Base-by-base conservation (phyloP, 2,329 filamentous ascomycete species). In the Biscogniauxia marginata region DNA sequence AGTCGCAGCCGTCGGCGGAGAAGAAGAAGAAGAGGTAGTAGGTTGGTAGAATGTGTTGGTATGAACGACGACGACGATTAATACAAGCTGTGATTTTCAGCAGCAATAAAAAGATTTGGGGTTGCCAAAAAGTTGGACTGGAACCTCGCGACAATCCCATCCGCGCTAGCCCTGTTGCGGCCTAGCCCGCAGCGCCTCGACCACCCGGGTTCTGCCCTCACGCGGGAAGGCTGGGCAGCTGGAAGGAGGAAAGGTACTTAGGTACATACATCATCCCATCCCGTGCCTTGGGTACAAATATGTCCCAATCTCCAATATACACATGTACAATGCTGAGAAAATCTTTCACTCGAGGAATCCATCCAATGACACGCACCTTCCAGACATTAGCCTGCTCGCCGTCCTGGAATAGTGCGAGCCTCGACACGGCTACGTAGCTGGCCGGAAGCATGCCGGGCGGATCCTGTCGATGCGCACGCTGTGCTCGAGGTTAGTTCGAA, bases 91-190 rank as follows among this genome's bases (percentile, higher is more conserved):
- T 50, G 49, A 43, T 39, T 39, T 50, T 50, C 53, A 54, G 39
- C 47, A 50, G 53, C 49, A 24, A 51, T 46, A 55, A 46, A 19
- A 54, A 54, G 48, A 25, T 50, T 51, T 49, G 43, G 53, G 53
- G 53, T 23, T 16, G 30, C 34, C 18, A 50, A 54, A 46, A 54
- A 54, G 23, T 21, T 50, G 18, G 18, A 39, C 23, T 23, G 43
- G 30, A 23, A 47, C n/a, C 43, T 51, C 43, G 48, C 48, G 43
- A 50, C 53, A 55, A 55, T 55, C 53, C 45, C 34, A 30, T 21
- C 16, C 19, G 16, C 23, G n/a, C 47, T 50, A 46, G 11, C n/a
- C 23, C 16, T 21, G 4, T 7, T 3, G 8, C 11, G 45, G 30
- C 13, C 30, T 39, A 39, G 30, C 30, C 30, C 30, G n/a, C 9